Base-by-base conservation (phyloP, 257 asterid species). In the Nyctanthes arbortristis region DNA sequence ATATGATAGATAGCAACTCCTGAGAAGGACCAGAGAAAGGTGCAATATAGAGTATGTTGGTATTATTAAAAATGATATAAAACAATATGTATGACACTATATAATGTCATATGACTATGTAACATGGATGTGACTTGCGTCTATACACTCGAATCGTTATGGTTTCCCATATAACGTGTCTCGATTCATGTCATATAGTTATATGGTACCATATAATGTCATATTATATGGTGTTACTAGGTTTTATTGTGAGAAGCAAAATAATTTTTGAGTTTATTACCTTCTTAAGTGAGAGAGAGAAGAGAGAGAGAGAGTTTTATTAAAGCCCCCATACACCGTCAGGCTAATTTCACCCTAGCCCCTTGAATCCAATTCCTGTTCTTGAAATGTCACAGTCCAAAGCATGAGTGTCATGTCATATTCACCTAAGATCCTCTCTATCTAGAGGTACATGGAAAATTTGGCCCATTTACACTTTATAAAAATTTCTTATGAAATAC, bases 361-460 rank as follows among this genome's bases (percentile, higher is more conserved):
- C 73, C 34, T 65, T n/a, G n/a, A n/a, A n/a, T n/a, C n/a, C n/a
- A n/a, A n/a, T n/a, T n/a, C n/a, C 74, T 71, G n/a, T 63, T 73
- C 65, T 60, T 64, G 81, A 77, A 30, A 71, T 30, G 80, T 83
- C 88, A 57, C 59, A 69, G 55, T 79, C 84, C 73, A 22, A 63
- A 63, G 87, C 87, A 80, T 82, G 82, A 67, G 58, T 68, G 87
- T 82, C 82, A 76, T 70, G 87, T 82, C 87, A 77, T 79, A 79
- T 73, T 79, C 85, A 80, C 73, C 20, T 57, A 25, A 63, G 65
- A 81, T 78, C 73, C 76, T 62, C 58, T 45, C 76, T 66, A 49
- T 39, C 72, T 29, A 56, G 28, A 28, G 29, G 36, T 67, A 52
- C 20, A 31, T 65, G 28, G 5, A 16, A 16, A 65, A n/a, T n/a